Percentiles rank a stretch among this genome's conserved stretches.
Evolutionary conservation across 371 early-diverging fungal species (phyloP).

Genomic region (Mortierella sp.): DNA sequence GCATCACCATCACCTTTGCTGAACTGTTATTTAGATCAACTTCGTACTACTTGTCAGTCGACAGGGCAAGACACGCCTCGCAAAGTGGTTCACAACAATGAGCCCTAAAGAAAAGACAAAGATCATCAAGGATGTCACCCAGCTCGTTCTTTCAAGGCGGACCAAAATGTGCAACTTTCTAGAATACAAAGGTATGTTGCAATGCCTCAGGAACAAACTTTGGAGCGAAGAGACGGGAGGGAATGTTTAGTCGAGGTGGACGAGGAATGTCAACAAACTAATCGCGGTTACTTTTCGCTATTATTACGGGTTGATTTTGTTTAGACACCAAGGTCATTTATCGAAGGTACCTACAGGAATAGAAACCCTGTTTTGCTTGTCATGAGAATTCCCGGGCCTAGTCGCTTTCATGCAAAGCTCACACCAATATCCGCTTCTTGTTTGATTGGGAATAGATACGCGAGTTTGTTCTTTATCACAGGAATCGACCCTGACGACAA

Average conservation of each 20-base stretch:
- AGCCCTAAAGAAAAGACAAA: slow-evolving; percentile 93
- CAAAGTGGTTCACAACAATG: slow-evolving; percentile 96
- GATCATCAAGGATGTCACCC: slow-evolving; percentile 94
- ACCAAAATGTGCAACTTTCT: slow-evolving; percentile 98
- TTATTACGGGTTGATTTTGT: background rate
- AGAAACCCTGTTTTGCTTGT: background rate
- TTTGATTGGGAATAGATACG: slow-evolving; percentile 77
- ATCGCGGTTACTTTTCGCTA: background rate
- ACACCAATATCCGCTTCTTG: background rate
- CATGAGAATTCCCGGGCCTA: background rate
- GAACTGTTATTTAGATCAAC: slow-evolving; percentile 66
- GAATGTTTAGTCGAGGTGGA: background rate
- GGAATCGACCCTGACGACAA: slow-evolving; percentile 94
- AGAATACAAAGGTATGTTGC: slow-evolving; percentile 89
- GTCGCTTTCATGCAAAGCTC: background rate
- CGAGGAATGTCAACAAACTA: background rate
- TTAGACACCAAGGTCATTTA: slow-evolving; percentile 95
- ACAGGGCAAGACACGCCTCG: slow-evolving; percentile 93
- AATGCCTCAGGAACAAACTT: background rate
- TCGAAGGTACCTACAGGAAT: slow-evolving; percentile 69
- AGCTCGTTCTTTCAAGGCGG: slow-evolving; percentile 89
- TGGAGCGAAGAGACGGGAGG: background rate
- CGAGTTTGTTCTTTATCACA: slow-evolving; percentile 95
- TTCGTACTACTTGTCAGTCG: slow-evolving; percentile 78
- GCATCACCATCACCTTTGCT: background rate